Evolutionary conservation across 495 filamentous ascomycete species (phyloP).

Genomic region (Xylaria cubensis): DNA sequence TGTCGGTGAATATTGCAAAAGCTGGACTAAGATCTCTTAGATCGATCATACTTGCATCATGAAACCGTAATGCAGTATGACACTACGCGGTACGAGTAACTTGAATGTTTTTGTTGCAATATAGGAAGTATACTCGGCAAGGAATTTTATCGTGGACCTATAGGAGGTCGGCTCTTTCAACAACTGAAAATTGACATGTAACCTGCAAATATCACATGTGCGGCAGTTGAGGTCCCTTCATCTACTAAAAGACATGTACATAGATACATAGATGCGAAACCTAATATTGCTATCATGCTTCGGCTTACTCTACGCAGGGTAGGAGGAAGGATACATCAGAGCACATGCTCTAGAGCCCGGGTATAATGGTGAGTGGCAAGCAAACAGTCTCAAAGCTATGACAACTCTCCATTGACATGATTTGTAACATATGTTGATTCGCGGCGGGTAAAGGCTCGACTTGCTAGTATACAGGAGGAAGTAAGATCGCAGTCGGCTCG

Average conservation of each 20-base stretch:
- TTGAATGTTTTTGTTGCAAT: not conserved
- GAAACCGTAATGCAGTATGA: not conserved
- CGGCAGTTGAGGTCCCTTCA: not conserved
- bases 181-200: not conserved
- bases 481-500: not conserved
- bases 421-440: not conserved
- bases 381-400: not conserved
- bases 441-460: not conserved
- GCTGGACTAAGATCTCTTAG: not conserved
- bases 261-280: not conserved
- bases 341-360: not conserved
- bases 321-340: not conserved
- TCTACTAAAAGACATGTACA: not conserved
- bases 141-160: conserved; percentile 1
- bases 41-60: conserved; percentile 14
- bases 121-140: conserved; percentile 8
- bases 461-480: not conserved
- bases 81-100: not conserved
- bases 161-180: conserved; percentile 7
- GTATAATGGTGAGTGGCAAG: not conserved
- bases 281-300: not conserved
- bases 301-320: not conserved
- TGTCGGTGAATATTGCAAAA: not conserved
- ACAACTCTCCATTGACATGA: not conserved
- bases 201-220: not conserved